These are phyloP conservation scores for Fusarium agapanthi DNA, from an alignment of 2,329 filamentous ascomycete species.

Conservation along the genomic window DNA sequence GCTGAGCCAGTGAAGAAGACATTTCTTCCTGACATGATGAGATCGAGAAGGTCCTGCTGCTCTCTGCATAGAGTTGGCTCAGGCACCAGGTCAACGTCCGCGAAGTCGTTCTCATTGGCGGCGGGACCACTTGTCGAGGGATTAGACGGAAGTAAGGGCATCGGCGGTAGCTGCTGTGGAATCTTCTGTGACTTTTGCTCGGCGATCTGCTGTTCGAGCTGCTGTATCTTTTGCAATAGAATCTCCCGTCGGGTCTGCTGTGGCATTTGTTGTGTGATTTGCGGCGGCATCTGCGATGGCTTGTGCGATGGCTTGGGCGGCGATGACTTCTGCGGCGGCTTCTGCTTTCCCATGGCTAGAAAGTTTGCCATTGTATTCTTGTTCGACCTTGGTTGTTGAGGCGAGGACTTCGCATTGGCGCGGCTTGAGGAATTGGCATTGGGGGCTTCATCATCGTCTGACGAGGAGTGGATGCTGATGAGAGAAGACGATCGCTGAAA, in stretches of 20 bases:
- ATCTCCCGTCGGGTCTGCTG: not conserved
- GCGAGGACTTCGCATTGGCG: not conserved
- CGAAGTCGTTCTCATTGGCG: not conserved
- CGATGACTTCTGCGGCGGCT: not conserved
- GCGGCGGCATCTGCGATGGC: not conserved
- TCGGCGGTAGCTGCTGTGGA: too few species aligned
- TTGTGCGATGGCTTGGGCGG: not conserved
- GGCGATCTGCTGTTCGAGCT: too few species aligned
- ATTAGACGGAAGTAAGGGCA: not conserved
- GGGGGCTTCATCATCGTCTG: not conserved
- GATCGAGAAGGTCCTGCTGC: constrained; percentile 45
- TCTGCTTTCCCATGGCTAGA: not conserved
- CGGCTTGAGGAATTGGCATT: not conserved
- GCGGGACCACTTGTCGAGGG: not conserved
- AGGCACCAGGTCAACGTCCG: not conserved
- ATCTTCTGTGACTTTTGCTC: too few species aligned
- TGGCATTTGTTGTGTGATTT: not conserved
- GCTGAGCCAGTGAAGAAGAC: constrained; percentile 73
- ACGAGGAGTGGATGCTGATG: not conserved
- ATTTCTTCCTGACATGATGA: constrained; percentile 61
- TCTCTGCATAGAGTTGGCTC: constrained; percentile 28
- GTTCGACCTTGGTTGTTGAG: not conserved
- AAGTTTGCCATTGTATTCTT: not conserved
- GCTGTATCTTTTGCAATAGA: too few species aligned
- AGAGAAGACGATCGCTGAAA: not conserved